Conservation (phyloP, 371 early-diverging fungal genomes). For the Nosema muscidifuracis region DNA sequence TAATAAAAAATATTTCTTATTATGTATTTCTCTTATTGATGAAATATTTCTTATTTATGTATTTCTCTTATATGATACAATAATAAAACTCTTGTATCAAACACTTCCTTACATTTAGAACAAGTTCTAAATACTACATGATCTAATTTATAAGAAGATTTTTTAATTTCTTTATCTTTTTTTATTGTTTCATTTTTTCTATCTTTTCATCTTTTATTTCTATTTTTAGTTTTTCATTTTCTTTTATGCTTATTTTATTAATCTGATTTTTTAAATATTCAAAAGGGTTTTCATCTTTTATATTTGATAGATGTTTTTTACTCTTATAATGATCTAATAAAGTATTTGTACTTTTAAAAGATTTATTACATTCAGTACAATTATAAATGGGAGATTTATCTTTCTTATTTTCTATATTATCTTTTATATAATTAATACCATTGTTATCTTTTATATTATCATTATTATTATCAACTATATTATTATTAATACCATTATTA, state of each 20-base stretch:
- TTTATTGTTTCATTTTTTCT: background rate
- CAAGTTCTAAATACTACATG: slow-evolving; percentile 30
- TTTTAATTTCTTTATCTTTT: background rate
- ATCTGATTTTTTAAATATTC: slow-evolving; percentile 12
- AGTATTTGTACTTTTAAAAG: slow-evolving; percentile 5
- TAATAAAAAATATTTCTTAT: too few relatives aligned
- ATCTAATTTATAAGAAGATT: background rate
- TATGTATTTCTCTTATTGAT: too few relatives aligned
- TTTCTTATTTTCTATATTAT: too few relatives aligned
- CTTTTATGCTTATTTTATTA: background rate
- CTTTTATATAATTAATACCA: too few relatives aligned
- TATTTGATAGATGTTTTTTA: slow-evolving; percentile 18
- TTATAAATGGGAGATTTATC: background rate
- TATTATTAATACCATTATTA: too few relatives aligned
- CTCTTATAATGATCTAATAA: slow-evolving; percentile 16
- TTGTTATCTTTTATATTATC: too few relatives aligned
- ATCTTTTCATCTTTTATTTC: background rate
- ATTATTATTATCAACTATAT: too few relatives aligned
- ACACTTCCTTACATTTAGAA: slow-evolving; percentile 10
- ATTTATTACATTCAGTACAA: slow-evolving; percentile 11
- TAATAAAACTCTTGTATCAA: slow-evolving; percentile 2
- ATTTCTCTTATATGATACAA: slow-evolving; percentile 14
- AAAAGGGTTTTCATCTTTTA: too few relatives aligned
- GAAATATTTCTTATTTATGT: slow-evolving; percentile 4
- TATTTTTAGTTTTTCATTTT: background rate